Conservation (phyloP, 2,329 filamentous ascomycete species). For the Pleurostoma richardsiae region DNA sequence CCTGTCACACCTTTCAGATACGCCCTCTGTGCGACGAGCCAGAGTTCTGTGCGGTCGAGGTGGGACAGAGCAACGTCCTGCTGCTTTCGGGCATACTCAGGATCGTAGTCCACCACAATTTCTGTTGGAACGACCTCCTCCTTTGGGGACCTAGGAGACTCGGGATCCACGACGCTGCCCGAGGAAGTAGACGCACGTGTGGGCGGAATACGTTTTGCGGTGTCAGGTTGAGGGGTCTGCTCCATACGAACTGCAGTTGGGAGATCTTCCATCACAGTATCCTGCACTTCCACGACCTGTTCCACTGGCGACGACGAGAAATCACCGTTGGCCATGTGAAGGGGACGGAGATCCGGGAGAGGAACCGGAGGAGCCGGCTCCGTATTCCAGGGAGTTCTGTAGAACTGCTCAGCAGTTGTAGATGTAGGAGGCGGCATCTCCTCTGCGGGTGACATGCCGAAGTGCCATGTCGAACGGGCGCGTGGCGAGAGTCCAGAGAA, state of each 20-base stretch:
- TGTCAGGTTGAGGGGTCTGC: constrained; percentile 30
- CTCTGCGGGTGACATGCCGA: constrained; percentile 41
- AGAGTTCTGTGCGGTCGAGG: constrained; percentile 77
- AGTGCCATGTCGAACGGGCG: constrained; percentile 77
- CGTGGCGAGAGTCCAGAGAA: constrained; percentile 78
- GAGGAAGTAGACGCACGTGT: constrained; percentile 18
- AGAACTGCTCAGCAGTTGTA: constrained; percentile 88
- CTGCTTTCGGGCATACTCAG: constrained; percentile 70
- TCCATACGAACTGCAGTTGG: constrained; percentile 50
- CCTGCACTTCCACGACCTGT: constrained; percentile 59
- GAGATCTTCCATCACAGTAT: constrained; percentile 53
- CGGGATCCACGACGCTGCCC: constrained; percentile 21
- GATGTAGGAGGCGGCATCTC: constrained; percentile 67
- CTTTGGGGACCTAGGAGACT: constrained; percentile 33
- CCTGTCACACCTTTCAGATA: constrained; percentile 67
- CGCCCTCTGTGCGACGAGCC: constrained; percentile 76
- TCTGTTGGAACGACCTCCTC: constrained; percentile 57
- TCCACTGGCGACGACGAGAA: constrained; percentile 50
- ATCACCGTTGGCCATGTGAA: constrained; percentile 26
- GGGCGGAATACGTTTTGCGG: constrained; percentile 17
- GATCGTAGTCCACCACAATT: constrained; percentile 67
- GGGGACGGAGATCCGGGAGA: constrained; percentile 27
- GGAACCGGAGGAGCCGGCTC: constrained; percentile 24
- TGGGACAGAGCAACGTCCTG: constrained; percentile 66
- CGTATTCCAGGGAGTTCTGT: constrained; percentile 72